These are phyloP conservation scores for Priceomyces carsonii DNA, from an alignment of 805 yeast species.

Conservation along the genomic window DNA sequence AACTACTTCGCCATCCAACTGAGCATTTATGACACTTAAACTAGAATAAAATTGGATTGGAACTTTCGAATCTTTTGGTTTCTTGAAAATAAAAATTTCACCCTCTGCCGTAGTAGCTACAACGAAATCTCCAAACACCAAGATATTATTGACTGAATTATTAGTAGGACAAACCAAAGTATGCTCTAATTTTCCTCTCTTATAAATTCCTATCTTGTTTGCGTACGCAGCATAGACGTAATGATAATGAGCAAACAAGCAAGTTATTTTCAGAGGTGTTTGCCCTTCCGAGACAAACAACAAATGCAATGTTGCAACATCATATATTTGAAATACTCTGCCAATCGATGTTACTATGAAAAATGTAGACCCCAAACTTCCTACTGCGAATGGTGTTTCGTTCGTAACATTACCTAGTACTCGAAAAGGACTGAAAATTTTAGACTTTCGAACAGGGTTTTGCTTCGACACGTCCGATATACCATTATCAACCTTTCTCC, in stretches of 20 bases:
- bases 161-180: slow-evolving; percentile 33
- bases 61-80: slow-evolving; percentile 42
- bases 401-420: slow-evolving; percentile 88
- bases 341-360: slow-evolving; percentile 91
- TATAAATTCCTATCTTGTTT: slow-evolving; percentile 70
- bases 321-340: slow-evolving; percentile 86
- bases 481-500: slow-evolving; percentile 24
- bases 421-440: slow-evolving; percentile 81
- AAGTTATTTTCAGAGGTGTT: slow-evolving; percentile 67
- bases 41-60: slow-evolving; percentile 71
- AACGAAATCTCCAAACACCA: slow-evolving; percentile 77
- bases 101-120: slow-evolving; percentile 50
- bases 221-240: slow-evolving; percentile 78
- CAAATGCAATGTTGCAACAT: slow-evolving; percentile 81
- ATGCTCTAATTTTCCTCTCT: slow-evolving; percentile 71
- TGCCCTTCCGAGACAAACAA: slow-evolving; percentile 83
- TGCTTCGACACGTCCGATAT: background rate
- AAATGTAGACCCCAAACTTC: slow-evolving; percentile 84
- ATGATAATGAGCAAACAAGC: slow-evolving; percentile 79
- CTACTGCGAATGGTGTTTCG: slow-evolving; percentile 80
- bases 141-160: slow-evolving; percentile 47
- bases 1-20: slow-evolving; percentile 70
- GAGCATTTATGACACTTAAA: slow-evolving; percentile 48
- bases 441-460: slow-evolving; percentile 21
- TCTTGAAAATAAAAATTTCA: slow-evolving; percentile 55